Conservation (phyloP, 2,329 filamentous ascomycete species). For the Didymella glomerata region DNA sequence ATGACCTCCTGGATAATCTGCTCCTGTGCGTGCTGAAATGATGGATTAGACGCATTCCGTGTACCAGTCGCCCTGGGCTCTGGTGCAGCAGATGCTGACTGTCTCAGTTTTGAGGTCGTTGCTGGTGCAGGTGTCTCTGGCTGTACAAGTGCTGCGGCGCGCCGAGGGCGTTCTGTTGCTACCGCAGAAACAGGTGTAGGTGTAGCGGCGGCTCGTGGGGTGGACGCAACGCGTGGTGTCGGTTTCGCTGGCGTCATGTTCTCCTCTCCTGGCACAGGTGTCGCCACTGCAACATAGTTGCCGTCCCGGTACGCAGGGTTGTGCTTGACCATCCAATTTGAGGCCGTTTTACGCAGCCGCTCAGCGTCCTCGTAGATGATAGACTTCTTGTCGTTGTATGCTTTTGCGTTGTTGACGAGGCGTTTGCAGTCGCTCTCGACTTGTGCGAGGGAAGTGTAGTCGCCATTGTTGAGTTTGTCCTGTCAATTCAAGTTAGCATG, state of each 20-base stretch:
- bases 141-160: conserved; percentile 40
- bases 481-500: conserved; percentile 37
- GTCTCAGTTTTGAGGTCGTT: conserved; percentile 39
- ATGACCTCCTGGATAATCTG: conserved; percentile 81
- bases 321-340: conserved; percentile 85
- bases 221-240: conserved; percentile 39
- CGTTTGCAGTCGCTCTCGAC: conserved; percentile 88
- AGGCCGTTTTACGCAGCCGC: conserved; percentile 82
- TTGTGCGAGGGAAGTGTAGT: conserved; percentile 75
- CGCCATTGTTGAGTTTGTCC: conserved; percentile 71
- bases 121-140: conserved; percentile 42
- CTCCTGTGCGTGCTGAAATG: conserved; percentile 85
- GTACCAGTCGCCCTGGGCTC: conserved; percentile 50
- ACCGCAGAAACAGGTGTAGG: conserved; percentile 31
- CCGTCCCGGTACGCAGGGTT: conserved; percentile 81
- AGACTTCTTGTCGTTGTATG: conserved; percentile 78
- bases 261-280: conserved; percentile 71
- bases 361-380: conserved; percentile 84
- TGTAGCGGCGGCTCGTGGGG: conserved; percentile 36
- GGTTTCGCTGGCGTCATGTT: conserved; percentile 44
- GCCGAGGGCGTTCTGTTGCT: conserved; percentile 41
- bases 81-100: conserved; percentile 38
- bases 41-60: conserved; percentile 42
- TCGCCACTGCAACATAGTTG: conserved; percentile 73
- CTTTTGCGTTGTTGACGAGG: conserved; percentile 87